Evolutionary conservation across 148 eudicot species (phyloP), one percentile per base, ranked within the genome.

Genomic region (Rhododendron henanense): DNA sequence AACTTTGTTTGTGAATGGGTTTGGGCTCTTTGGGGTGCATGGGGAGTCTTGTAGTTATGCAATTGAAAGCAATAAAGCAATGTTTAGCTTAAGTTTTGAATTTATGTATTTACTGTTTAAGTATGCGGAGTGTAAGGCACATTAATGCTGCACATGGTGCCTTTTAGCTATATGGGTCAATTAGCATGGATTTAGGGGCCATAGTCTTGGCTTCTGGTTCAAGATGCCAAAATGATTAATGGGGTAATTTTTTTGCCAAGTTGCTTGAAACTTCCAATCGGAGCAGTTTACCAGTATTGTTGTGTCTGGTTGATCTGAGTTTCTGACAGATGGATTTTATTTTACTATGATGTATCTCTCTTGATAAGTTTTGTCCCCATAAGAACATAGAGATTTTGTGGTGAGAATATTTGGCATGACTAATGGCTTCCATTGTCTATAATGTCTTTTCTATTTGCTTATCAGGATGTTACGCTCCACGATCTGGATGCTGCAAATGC

Each of bases 401-500:
- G 35, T 19, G 37, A 33, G 50, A 55, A 50, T 50, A 11, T 81
- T 55, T 57, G n/a, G n/a, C 10, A 16, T 69, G 48, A 15, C 50
- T 10, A 81, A 10, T 37, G 73, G 31, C 63, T 15, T 83, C 47
- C 23, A 82, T 21, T 15, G 48, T 77, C 14, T 53, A 63, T 51
- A 51, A 48, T 10, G 55, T 69, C 33, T 51, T 74, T 75, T 55
- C 44, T 83, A 78, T 84, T 59, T 33, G 53, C 57, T 86, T 85
- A 67, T 79, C 94, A 97, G 99, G 98, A 97, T 93, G 99, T 97
- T 84, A 95, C 99, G 19, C 88, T 95, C 78, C 99, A 95, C 88
- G 99, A 97, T 90, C 91, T 97, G 69, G 99, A 97, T 94, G 98
- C 98, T 89, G 99, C 99, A 89, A 97, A 97, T 90, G 99, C 98